Percentiles rank a stretch among this genome's conserved stretches.
Conservation (phyloP, 2,329 filamentous ascomycete genomes). For the Pseudopithomyces chartarum region DNA sequence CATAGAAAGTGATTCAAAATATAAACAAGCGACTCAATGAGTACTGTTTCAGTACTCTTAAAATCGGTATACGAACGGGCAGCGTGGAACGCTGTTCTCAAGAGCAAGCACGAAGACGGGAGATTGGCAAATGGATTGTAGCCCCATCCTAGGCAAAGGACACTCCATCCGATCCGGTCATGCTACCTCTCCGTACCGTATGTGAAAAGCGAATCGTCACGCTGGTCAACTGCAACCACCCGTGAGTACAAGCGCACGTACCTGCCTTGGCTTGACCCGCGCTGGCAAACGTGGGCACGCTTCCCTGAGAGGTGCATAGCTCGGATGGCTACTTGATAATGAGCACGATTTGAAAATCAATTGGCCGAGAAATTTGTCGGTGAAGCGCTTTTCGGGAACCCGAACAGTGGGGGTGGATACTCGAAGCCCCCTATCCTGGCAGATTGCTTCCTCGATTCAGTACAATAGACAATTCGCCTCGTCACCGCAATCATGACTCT, state of each 20-base stretch:
- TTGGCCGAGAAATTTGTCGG: constrained; percentile 23
- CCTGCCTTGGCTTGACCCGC: constrained; percentile 21
- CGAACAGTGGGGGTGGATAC: constrained; percentile 21
- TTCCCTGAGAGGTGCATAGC: constrained; percentile 16
- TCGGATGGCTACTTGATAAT: constrained; percentile 21
- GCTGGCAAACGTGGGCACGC: constrained; percentile 41
- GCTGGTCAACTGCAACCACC: constrained; percentile 36
- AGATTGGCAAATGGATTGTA: constrained; percentile 6
- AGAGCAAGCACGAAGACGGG: neutral
- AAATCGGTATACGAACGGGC: constrained; percentile 12
- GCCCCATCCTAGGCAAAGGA: neutral
- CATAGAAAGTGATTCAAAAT: too few species aligned
- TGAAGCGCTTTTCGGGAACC: constrained; percentile 12
- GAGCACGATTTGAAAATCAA: constrained; percentile 10
- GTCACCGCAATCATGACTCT: neutral
- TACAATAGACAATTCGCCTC: neutral
- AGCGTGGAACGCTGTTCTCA: constrained; percentile 9
- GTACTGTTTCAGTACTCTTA: neutral
- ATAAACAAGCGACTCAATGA: too few species aligned
- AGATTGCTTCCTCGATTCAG: constrained; percentile 5
- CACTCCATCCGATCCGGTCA: constrained; percentile 1
- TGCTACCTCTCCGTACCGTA: constrained; percentile 21
- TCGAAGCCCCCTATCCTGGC: constrained; percentile 22
- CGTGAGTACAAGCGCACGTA: constrained; percentile 39
- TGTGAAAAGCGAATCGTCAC: constrained; percentile 29